A percentile compares a stretch with the other conserved stretches of the same genome.
phyloP scores from a whole-genome alignment of 352 stramenopile genomes.

The Globisporangium paddicum region DNA sequence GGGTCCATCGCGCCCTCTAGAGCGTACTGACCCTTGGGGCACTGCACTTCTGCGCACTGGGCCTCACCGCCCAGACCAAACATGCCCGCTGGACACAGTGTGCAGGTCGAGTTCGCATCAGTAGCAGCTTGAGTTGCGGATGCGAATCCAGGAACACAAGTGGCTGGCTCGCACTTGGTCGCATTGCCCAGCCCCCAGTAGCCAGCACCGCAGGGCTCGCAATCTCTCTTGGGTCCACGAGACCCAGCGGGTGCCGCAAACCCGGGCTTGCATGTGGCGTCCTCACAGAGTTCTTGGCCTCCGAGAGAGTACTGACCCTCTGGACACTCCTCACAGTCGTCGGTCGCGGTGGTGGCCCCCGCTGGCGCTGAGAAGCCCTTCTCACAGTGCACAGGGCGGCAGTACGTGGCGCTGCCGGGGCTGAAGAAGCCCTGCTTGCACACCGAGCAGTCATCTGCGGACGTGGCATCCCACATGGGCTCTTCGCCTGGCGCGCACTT shows the following conservation, averaged over 20 bases:
- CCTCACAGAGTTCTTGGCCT: slow-evolving; percentile 21
- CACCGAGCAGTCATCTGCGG: slow-evolving; percentile 21
- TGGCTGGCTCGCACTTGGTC: slow-evolving; percentile 17
- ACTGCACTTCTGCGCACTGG: slow-evolving; percentile 32
- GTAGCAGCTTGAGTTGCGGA: slow-evolving; percentile 18
- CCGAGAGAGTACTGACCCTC: slow-evolving; percentile 32
- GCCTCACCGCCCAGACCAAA: slow-evolving; percentile 26
- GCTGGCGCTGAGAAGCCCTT: slow-evolving; percentile 21
- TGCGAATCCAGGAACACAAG: slow-evolving; percentile 24
- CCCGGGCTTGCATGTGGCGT: slow-evolving; percentile 29
- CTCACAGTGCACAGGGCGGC: slow-evolving; percentile 24
- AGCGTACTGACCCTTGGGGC: slow-evolving; percentile 21
- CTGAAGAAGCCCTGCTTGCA: slow-evolving; percentile 38
- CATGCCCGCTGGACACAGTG: slow-evolving; percentile 22
- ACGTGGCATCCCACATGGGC: slow-evolving; percentile 14
- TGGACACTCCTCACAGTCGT: slow-evolving; percentile 24
- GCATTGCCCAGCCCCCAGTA: slow-evolving; percentile 30
- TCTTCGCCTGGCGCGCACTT: slow-evolving; percentile 25
- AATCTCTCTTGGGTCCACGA: slow-evolving; percentile 30
- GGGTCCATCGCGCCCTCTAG: slow-evolving; percentile 23
- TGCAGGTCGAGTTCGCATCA: slow-evolving; percentile 27
- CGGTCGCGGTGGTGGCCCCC: slow-evolving; percentile 16
- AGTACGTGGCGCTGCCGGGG: slow-evolving; percentile 20
- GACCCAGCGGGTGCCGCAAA: slow-evolving; percentile 22
- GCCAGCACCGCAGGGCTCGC: slow-evolving; percentile 27